Evolutionary conservation across 768 basidiomycete species (phyloP), one percentile per base, ranked within the genome.

Genomic region (Leccinum boreale): DNA sequence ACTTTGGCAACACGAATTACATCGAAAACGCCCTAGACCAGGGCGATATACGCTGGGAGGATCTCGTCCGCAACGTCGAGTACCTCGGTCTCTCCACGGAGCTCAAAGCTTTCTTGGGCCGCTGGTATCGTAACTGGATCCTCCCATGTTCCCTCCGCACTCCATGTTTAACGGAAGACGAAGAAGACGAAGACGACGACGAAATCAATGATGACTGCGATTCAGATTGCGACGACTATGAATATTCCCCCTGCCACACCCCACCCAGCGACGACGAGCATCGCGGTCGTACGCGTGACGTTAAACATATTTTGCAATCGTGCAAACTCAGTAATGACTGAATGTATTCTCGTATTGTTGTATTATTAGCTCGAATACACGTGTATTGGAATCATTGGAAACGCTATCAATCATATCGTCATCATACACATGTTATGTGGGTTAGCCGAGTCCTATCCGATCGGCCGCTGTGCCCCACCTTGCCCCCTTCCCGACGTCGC

Each of bases 1-100:
- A 90, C 74, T 92, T 90, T 72, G 92, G 90, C 29, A 78, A 81
- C 59, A 83, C 83, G 12, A 72, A 75, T 45, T 78, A 78, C 54
- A 86, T 96, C 65, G 83, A 88, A 65, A 78, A 83, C 23, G 85
- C 82, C 44, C 81, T 96, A 12, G 81, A 83, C 59, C 74, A 77
- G 19, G 85, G 87, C 19, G 70, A 78, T 52, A 79, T 92, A 47
- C 82, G 83, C 49, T 95, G 92, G 93, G 89, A 94, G 64, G 91
- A 90, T 28, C 77, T 95, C 59, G 90, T 90, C 19, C 85, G 88
- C 58, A 96, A 94, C 70, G 92, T 89, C 68, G 92, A 95, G 68
- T 95, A 92, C 67, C 85, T 96, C 50, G 87, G 85, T 19, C 80
- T 95, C 60, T 78, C 84, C 53, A 75, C 84, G 17, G 86, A 89